Evolutionary conservation across 768 basidiomycete species (phyloP), one percentile per base, ranked within the genome.

Genomic region (Lentinula sp.): DNA sequence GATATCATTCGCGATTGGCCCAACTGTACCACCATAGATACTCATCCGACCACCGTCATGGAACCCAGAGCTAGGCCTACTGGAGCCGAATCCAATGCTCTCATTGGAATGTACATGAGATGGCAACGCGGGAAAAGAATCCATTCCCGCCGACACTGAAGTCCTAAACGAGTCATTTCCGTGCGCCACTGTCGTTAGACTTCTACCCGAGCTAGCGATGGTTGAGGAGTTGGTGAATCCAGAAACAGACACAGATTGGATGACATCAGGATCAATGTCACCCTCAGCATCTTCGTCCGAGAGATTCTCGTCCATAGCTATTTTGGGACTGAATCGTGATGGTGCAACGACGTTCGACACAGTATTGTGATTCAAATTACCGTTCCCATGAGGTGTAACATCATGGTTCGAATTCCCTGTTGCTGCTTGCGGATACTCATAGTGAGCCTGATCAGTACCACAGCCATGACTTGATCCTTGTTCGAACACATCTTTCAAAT

Each of bases 271-370:
- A 59, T 59, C 57, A 37, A 59, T 50, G 49, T 59, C 57, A 59
- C 57, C 57, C 23, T 59, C 57, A 21, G 57, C 57, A n/a, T 59
- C 57, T 59, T 59, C 57, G n/a, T 59, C 57, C 11, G 57, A 59
- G 3, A 59, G 48, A n/a, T 40, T 50, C 8, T 59, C 57, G 16
- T 56, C 55, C 40, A 56, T 56, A 6, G 55, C 55, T 56, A 56
- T 56, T 56, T 56, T 11, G 21, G 55, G 55, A 56, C 40, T 56
- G 8, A 56, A 56, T 31, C 55, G 11, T n/a, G 42, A 43, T 3
- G 55, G 40, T 23, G 40, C 37, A 16, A 56, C 7, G 40, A 56
- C 7, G 40, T 43, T 43, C 16, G 42, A 7, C 42, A 9, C 18
- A 48, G 40, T 0, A 56, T 23, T 31, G 21, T 21, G 23, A 31